Evolutionary conservation across 2,329 filamentous ascomycete genomes (phyloP).

Genomic region (Phialemoniopsis sp.): DNA sequence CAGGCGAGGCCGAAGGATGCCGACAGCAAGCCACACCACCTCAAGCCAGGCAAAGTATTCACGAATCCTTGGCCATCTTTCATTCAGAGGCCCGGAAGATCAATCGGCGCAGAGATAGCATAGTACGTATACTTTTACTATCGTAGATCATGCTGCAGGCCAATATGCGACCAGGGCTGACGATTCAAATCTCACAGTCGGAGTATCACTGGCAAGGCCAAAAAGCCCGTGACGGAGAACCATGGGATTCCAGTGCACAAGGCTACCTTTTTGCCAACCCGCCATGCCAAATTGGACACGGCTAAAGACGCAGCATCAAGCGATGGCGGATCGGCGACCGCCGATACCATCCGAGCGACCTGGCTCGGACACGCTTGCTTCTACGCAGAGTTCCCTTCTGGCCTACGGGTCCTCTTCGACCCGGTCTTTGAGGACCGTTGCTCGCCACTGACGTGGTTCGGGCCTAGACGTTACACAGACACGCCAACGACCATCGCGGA

Average conservation of each 20-base stretch:
- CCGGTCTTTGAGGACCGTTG: conserved; percentile 90
- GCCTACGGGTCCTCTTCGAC: conserved; percentile 86
- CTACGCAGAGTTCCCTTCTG: conserved; percentile 83
- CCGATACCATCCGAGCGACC: conserved; percentile 68
- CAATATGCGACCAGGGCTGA: neutral
- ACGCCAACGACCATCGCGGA: conserved; percentile 74
- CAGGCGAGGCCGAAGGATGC: conserved; percentile 35
- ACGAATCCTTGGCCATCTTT: conserved; percentile 48
- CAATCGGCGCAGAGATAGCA: neutral
- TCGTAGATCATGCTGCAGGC: neutral
- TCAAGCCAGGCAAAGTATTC: conserved; percentile 36
- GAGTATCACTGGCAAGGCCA: conserved; percentile 32
- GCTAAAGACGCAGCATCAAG: neutral
- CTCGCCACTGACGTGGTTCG: conserved; percentile 62
- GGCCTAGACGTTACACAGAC: conserved; percentile 74
- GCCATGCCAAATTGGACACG: conserved; percentile 34
- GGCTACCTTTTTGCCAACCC: conserved; percentile 61
- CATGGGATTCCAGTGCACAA: conserved; percentile 63
- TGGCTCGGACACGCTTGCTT: conserved; percentile 97
- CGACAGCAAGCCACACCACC: conserved; percentile 41
- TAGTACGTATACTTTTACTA: neutral
- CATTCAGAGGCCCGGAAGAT: neutral
- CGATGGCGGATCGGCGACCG: conserved; percentile 6
- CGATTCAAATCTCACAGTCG: conserved; percentile 21
- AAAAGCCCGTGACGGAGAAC: conserved; percentile 55